Evolutionary conservation across 257 asterid species (phyloP).

Genomic region (Lavandula angustifolia): DNA sequence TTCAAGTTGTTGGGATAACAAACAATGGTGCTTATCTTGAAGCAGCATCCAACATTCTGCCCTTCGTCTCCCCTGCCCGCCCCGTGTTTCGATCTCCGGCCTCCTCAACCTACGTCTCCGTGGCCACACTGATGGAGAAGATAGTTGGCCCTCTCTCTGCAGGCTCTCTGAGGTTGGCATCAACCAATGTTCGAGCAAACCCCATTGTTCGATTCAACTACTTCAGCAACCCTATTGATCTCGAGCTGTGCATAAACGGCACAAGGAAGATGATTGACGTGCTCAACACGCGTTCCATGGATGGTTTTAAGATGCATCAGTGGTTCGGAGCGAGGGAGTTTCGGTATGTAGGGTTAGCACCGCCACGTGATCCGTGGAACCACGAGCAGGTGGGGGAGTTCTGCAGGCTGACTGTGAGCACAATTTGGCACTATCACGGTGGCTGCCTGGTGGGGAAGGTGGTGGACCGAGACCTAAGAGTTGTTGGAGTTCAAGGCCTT

Average conservation of each 20-base stretch:
- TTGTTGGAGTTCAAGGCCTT: constrained; percentile 58
- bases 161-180: constrained; percentile 72
- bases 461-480: constrained; percentile 57
- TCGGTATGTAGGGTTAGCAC: constrained; percentile 61
- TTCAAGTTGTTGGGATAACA: constrained; percentile 87
- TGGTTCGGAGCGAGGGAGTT: constrained; percentile 70
- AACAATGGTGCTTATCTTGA: constrained; percentile 70
- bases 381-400: constrained; percentile 65
- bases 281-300: constrained; percentile 58
- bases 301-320: constrained; percentile 53
- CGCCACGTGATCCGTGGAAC: constrained; percentile 57
- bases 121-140: constrained; percentile 91
- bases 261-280: constrained; percentile 57
- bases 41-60: constrained; percentile 83
- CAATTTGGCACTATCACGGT: constrained; percentile 97
- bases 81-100: constrained; percentile 48
- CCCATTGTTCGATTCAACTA: constrained; percentile 80
- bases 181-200: constrained; percentile 67
- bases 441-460: constrained; percentile 86
- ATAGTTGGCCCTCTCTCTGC: constrained; percentile 69
- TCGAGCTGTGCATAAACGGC: constrained; percentile 60
- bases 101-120: constrained; percentile 59
- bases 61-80: constrained; percentile 63
- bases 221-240: constrained; percentile 58
- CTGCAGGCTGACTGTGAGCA: constrained; percentile 75